These are phyloP conservation scores for Mycotypha africana DNA, from an alignment of 371 early-diverging fungal genomes.

Conservation along the genomic window DNA sequence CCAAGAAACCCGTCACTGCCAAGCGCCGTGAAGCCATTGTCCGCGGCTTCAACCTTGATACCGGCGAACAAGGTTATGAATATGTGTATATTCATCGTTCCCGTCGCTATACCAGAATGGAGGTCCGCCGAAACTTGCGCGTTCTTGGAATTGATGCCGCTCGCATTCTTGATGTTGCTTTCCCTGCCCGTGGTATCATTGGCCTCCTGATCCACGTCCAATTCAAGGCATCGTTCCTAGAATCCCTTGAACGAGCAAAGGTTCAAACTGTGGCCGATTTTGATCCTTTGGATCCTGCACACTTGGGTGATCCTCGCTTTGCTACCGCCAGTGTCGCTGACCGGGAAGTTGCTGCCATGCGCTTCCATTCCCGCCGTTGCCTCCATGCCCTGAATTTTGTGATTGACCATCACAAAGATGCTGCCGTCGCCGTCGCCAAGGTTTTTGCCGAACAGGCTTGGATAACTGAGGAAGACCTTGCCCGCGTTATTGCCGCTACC, in stretches of 20 bases:
- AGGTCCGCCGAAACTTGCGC: background rate
- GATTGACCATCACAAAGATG: too few species aligned
- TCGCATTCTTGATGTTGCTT: constrained; percentile 2
- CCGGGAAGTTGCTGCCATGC: background rate
- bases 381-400: too few species aligned
- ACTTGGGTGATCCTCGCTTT: constrained; percentile 4
- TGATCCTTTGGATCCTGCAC: constrained; percentile 1
- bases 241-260: background rate
- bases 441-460: too few species aligned
- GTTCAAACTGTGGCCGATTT: background rate
- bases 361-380: too few species aligned
- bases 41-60: background rate
- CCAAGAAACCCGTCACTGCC: background rate
- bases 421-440: too few species aligned
- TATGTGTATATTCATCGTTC: background rate
- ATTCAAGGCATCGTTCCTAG: background rate
- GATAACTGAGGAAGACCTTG: too few species aligned
- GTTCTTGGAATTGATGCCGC: background rate
- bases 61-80: background rate
- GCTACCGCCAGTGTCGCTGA: too few species aligned
- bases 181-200: background rate
- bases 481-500: too few species aligned
- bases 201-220: constrained; percentile 1
- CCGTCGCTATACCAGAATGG: background rate
- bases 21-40: background rate